These are phyloP conservation scores for Penicillium malachiteum DNA, from an alignment of 495 filamentous ascomycete genomes.

Conservation along the genomic window DNA sequence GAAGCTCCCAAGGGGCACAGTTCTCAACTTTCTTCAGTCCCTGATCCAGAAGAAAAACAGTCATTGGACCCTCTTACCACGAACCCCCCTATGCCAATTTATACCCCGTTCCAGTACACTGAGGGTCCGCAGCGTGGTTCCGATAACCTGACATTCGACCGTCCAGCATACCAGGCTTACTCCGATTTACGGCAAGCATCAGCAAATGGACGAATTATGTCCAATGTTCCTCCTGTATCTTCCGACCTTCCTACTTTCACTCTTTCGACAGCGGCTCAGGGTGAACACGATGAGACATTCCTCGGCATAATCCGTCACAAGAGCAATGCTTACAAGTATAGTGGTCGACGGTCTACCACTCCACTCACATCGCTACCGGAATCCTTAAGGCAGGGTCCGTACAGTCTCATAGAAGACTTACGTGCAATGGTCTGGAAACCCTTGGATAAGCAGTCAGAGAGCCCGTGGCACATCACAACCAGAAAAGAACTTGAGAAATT, in stretches of 20 bases:
- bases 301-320: constrained; percentile 48
- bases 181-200: constrained; percentile 45
- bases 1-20: constrained; percentile 7
- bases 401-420: constrained; percentile 31
- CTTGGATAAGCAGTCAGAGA: constrained; percentile 35
- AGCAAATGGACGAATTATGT: constrained; percentile 45
- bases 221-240: constrained; percentile 25
- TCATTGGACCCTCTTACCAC: constrained; percentile 32
- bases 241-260: constrained; percentile 17
- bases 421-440: constrained; percentile 37
- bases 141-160: constrained; percentile 37
- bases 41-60: constrained; percentile 18
- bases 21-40: constrained; percentile 27
- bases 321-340: constrained; percentile 38
- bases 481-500: constrained; percentile 33
- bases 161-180: constrained; percentile 48
- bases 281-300: constrained; percentile 43
- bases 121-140: constrained; percentile 50
- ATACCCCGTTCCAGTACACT: constrained; percentile 47
- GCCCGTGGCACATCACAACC: constrained; percentile 35
- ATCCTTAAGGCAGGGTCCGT: constrained; percentile 27
- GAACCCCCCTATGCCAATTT: constrained; percentile 46
- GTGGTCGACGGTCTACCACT: constrained; percentile 16
- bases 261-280: constrained; percentile 11
- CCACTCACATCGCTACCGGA: constrained; percentile 33